Percentiles rank a stretch among this genome's conserved stretches.
These are phyloP conservation scores for Astraeus odoratus DNA, from an alignment of 768 basidiomycete genomes.

Conservation along the genomic window DNA sequence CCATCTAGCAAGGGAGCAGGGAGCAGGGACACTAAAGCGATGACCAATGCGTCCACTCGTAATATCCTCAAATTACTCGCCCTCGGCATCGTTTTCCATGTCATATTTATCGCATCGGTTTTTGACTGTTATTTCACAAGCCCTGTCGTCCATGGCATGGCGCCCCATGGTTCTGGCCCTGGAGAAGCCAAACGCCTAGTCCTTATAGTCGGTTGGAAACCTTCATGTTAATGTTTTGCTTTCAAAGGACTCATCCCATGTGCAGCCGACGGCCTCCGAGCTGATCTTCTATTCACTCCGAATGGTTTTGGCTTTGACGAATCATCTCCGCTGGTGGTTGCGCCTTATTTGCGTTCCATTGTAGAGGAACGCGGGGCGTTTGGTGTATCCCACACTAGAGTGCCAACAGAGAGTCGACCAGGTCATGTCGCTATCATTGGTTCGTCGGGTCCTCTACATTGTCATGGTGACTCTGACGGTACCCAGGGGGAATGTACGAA, in stretches of 20 bases:
- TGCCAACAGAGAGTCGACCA: conserved; percentile 83
- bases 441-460: conserved; percentile 16
- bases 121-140: conserved; percentile 90
- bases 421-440: conserved; percentile 88
- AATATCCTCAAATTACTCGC: conserved; percentile 39
- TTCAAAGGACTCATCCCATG: not conserved
- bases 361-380: conserved; percentile 63
- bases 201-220: conserved; percentile 62
- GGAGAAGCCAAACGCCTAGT: conserved; percentile 68
- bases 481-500: conserved; percentile 83
- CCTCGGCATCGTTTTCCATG: conserved; percentile 69
- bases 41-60: conserved; percentile 12
- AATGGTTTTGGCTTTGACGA: conserved; percentile 51
- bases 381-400: conserved; percentile 79
- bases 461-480: conserved; percentile 4
- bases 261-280: conserved; percentile 75
- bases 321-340: conserved; percentile 51
- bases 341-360: conserved; percentile 69
- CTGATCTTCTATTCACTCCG: conserved; percentile 66
- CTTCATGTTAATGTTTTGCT: not conserved
- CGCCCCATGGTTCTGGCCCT: conserved; percentile 37
- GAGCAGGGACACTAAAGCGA: too few species aligned
- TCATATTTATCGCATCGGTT: conserved; percentile 61
- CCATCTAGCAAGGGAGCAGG: too few species aligned
- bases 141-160: conserved; percentile 76